A percentile compares a stretch with the other conserved stretches of the same genome.
Conservation (phyloP, 345 rosid genomes). For the Salix udensis region DNA sequence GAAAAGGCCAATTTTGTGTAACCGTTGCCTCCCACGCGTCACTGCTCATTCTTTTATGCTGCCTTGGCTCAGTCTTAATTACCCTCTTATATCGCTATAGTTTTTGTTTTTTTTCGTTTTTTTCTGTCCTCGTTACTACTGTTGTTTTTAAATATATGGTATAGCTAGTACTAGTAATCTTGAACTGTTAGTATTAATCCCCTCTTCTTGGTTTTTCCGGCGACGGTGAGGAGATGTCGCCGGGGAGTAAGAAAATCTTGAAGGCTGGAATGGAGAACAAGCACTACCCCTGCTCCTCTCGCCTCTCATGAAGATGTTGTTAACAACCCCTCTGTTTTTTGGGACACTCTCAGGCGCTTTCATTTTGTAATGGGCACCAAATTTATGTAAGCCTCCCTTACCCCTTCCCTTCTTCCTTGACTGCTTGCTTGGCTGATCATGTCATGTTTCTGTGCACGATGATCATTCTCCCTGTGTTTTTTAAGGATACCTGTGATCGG, state of each 20-base stretch:
- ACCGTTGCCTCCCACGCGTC: slow-evolving; percentile 59
- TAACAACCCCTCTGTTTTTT: slow-evolving; percentile 47
- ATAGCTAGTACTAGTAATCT: too few relatives aligned
- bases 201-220: slow-evolving; percentile 13
- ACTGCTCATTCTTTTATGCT: slow-evolving; percentile 20
- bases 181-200: background rate
- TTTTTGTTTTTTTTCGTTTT: background rate
- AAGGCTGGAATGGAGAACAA: slow-evolving; percentile 22
- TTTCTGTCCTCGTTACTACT: background rate
- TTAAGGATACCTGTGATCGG: slow-evolving; percentile 98
- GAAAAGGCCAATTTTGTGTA: slow-evolving; percentile 62
- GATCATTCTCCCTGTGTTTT: background rate
- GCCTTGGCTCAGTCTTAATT: slow-evolving; percentile 41
- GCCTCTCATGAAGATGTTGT: slow-evolving; percentile 55
- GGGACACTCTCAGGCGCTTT: slow-evolving; percentile 89
- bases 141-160: background rate
- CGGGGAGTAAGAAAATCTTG: slow-evolving; percentile 32
- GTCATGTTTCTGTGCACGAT: background rate
- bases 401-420: background rate
- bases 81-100: slow-evolving; percentile 32
- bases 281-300: slow-evolving; percentile 69
- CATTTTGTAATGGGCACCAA: slow-evolving; percentile 76
- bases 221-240: slow-evolving; percentile 34
- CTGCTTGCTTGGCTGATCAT: background rate
- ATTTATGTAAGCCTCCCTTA: slow-evolving; percentile 52